Conservation (phyloP, 2,329 filamentous ascomycete species). For the Sporothrix curviconia region DNA sequence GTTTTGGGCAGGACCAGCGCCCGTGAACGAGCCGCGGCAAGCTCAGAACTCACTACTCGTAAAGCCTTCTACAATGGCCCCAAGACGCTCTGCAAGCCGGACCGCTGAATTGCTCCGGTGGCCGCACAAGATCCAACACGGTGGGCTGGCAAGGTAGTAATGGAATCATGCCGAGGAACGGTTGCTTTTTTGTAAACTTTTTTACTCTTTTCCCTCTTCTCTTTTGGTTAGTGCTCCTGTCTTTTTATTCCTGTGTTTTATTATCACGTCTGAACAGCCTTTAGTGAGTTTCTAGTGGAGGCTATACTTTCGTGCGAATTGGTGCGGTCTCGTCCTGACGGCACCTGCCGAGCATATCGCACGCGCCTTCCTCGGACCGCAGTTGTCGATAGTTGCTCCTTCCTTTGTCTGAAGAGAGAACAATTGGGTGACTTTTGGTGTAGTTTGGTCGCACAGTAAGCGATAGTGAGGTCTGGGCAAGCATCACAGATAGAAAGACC, state of each 20-base stretch:
- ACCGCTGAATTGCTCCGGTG: slow-evolving; percentile 3
- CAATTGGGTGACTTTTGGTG: too few relatives aligned
- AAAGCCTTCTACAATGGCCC: too few relatives aligned
- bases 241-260: background rate
- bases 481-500: background rate
- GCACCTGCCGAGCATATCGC: background rate
- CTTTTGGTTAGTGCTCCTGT: too few relatives aligned
- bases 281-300: too few relatives aligned
- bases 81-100: too few relatives aligned
- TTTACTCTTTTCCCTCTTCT: background rate
- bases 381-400: background rate
- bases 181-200: too few relatives aligned
- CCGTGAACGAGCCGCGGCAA: background rate
- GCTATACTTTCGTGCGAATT: background rate
- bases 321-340: slow-evolving; percentile 1
- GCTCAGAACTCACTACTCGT: too few relatives aligned
- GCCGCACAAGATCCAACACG: background rate
- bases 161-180: slow-evolving; percentile 1
- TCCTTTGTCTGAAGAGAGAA: too few relatives aligned
- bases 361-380: background rate
- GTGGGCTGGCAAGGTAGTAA: background rate
- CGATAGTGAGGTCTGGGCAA: background rate
- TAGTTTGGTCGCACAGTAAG: background rate
- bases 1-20: background rate
- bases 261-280: background rate